Base-by-base conservation (phyloP, 768 basidiomycete species). In the Panellus pusillus region DNA sequence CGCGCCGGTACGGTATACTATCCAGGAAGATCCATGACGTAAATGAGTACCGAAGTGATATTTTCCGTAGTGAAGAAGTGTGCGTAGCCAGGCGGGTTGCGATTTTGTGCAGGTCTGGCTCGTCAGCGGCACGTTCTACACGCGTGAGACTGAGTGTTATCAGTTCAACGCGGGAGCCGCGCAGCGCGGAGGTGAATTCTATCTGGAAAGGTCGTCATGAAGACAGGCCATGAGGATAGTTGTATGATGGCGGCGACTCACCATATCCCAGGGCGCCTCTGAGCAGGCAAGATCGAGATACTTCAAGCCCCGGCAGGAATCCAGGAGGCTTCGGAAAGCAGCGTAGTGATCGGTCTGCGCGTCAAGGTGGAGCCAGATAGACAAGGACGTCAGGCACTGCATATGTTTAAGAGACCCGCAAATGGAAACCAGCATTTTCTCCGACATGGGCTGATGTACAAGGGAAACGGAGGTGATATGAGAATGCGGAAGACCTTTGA, bases 281-380 rank as follows among this genome's bases (percentile, higher is more conserved):
- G 59, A 61, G 31, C 59, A 61, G 12, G 59, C 50, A 44, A 60
- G 36, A 41, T 60, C 58, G 27, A 60, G 58, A 47, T 56, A 50
- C 1, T 13, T 45, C 6, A 60, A 50, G 1, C 42, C 41, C 11
- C 54, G 50, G 35, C 58, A 55, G 18, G 58, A 55, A 37, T 56
- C 50, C 15, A 60, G 27, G n/a, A 61, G 40, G 19, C 42, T 56
- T 2, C 52, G 55, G 44, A 61, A 61, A 3, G 47, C 48, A 1
- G 47, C 55, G 31, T 61, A 61, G 59, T 57, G 59, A 44, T 61
- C 59, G 36, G 28, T 38, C 36, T 57, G 52, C 14, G 55, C 38
- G n/a, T 61, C 59, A 38, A 61, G 59, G 41, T 61, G 59, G 1
- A 61, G 45, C 59, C 59, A 61, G 38, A 61, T 57, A 31, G 55